Conservation (phyloP, 352 stramenopile species). For the Globisporangium middletonii region DNA sequence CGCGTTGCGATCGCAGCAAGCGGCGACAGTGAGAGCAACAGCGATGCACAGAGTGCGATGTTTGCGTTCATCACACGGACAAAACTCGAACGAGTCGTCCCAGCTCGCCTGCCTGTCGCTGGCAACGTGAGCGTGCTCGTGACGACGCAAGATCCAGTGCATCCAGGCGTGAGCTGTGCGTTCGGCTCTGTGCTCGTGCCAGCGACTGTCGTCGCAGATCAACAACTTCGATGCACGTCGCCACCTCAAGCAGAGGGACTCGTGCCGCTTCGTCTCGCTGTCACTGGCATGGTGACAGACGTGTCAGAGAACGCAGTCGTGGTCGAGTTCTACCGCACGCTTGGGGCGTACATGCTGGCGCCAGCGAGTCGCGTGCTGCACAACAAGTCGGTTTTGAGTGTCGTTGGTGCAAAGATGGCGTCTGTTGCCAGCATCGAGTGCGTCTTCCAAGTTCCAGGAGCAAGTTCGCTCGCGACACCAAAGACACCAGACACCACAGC, state of each 20-base stretch:
- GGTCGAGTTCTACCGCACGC: slow-evolving; percentile 22
- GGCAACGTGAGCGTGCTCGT: slow-evolving; percentile 16
- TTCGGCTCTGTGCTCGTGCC: slow-evolving; percentile 26
- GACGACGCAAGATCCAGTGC: slow-evolving; percentile 10
- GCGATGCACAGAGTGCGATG: not conserved
- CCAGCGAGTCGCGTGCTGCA: slow-evolving; percentile 29
- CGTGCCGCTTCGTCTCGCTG: slow-evolving; percentile 24
- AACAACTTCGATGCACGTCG: slow-evolving; percentile 22
- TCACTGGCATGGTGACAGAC: slow-evolving; percentile 2
- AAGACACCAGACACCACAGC: not conserved
- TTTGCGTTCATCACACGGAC: slow-evolving; percentile 17
- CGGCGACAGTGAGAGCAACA: not conserved
- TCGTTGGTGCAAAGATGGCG: slow-evolving; percentile 17
- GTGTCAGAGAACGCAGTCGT: slow-evolving; percentile 37
- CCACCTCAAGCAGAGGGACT: slow-evolving; percentile 16
- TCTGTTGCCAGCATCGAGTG: slow-evolving; percentile 18
- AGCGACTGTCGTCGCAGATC: slow-evolving; percentile 12
- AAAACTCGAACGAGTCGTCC: not conserved
- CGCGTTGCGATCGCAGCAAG: slow-evolving; percentile 13
- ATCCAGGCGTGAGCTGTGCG: slow-evolving; percentile 22
- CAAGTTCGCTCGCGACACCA: too few species aligned
- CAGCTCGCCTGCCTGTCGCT: slow-evolving; percentile 1
- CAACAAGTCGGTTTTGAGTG: slow-evolving; percentile 16
- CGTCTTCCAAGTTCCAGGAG: slow-evolving; percentile 11
- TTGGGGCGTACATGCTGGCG: slow-evolving; percentile 11